Evolutionary conservation across 2,329 filamentous ascomycete genomes (phyloP).

Genomic region (Trichoderma sp.): DNA sequence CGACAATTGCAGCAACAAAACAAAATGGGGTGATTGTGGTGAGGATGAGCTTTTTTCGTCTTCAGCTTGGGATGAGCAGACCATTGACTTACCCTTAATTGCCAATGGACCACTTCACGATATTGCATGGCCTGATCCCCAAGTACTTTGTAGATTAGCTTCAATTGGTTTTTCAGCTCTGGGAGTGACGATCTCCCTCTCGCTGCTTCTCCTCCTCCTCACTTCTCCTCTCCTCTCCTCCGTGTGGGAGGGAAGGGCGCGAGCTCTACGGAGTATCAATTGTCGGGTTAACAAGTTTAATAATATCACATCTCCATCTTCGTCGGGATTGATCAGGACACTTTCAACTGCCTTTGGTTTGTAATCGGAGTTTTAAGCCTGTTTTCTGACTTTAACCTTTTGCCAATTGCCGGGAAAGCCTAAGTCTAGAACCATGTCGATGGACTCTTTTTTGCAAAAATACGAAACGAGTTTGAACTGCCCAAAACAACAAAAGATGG

Average conservation of each 20-base stretch:
- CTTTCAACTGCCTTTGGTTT: neutral
- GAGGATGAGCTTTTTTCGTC: neutral
- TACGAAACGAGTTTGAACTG: neutral
- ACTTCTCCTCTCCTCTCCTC: neutral
- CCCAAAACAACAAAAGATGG: neutral
- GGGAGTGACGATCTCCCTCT: neutral
- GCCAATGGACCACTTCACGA: neutral
- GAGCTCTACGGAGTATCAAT: slow-evolving; percentile 10
- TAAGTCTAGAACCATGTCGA: slow-evolving; percentile 4
- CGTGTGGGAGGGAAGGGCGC: neutral
- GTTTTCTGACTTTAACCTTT: slow-evolving; percentile 4
- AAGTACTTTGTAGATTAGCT: neutral
- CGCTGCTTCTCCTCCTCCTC: neutral
- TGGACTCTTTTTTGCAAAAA: neutral
- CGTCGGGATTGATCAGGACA: neutral
- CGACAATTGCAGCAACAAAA: neutral
- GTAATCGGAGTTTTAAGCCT: slow-evolving; percentile 6
- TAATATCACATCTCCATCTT: neutral
- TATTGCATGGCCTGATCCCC: neutral
- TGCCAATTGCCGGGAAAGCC: neutral
- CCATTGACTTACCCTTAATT: neutral
- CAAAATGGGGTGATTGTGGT: neutral
- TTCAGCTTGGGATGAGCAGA: neutral
- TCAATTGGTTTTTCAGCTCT: neutral
- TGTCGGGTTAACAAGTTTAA: slow-evolving; percentile 11